Conservation (phyloP, 345 rosid genomes). For the Syzygium jambos region DNA sequence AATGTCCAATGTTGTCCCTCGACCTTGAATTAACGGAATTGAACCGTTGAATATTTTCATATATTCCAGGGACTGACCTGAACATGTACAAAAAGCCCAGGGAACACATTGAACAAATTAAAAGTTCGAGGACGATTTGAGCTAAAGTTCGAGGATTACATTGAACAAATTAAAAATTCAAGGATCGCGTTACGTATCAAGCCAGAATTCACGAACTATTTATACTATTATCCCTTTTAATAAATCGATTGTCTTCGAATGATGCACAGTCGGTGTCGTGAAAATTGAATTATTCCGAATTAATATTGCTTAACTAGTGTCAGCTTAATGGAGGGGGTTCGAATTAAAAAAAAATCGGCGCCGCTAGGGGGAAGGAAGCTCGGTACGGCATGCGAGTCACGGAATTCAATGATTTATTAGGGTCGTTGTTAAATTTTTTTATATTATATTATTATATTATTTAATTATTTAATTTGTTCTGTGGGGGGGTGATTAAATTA, state of each 20-base stretch:
- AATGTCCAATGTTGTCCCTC: no score
- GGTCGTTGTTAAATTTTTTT: not conserved
- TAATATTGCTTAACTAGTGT: not conserved
- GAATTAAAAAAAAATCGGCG: not conserved
- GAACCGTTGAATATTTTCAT: no score
- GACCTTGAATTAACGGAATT: no score
- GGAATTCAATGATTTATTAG: constrained; percentile 11
- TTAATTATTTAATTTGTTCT: not conserved
- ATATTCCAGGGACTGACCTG: no score
- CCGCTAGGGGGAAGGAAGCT: not conserved
- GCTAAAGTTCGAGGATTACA: no score
- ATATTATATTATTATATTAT: not conserved
- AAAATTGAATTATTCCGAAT: not conserved
- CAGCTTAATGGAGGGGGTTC: not conserved
- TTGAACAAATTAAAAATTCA: no score
- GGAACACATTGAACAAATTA: no score
- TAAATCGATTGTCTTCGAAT: not conserved
- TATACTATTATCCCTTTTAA: not conserved
- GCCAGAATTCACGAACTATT: no score
- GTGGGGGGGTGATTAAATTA: not conserved
- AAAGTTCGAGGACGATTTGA: no score
- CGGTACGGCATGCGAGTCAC: constrained; percentile 1
- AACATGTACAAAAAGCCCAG: no score
- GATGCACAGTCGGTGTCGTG: not conserved
- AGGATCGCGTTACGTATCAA: no score